Evolutionary conservation across 257 asterid species (phyloP), one percentile per base, ranked within the genome.

Genomic region (Striga asiatica): DNA sequence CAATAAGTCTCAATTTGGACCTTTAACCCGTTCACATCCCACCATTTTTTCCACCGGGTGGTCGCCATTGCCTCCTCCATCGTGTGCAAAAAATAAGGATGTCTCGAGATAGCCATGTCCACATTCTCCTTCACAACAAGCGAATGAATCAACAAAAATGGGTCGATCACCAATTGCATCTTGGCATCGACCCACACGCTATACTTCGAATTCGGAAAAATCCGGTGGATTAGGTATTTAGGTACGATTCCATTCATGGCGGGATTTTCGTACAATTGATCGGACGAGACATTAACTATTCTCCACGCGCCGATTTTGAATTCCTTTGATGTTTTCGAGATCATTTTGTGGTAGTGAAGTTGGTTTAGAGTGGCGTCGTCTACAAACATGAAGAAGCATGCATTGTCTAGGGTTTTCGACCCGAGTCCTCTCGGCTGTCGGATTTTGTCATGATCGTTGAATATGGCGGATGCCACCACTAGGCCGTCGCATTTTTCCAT

Each of bases 51-150:
- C 98, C 98, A 92, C 55, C 98, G 63, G 0, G 88, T 89, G 18
- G 97, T 92, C 1, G 97, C 95, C 77, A 75, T 66, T 0, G 95
- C 98, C 61, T 92, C 98, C 53, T 92, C 98, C 81, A 92, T 66
- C 0, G 97, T 79, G 43, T 92, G 93, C 39, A 76, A 12, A 66
- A 73, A 92, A 32, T 69, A 64, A 0, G 97, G 97, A 64, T 92
- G 98, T 31, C 65, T 82, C 0, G 98, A 84, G 3, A 88, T 71
- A 8, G 98, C 97, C 84, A 88, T 74, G 51, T 92, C 98, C 21
- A 73, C 86, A 50, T 70, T 58, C 64, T 84, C 91, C 48, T 67
- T 71, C 34, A 79, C 54, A 2, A 84, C 72, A 5, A 92, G 71
- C 1, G 97, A 69, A 60, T 88, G 98, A 28, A 92, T 68, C 69